Evolutionary conservation across 257 asterid species (phyloP).

Genomic region (Gentiana dahurica): DNA sequence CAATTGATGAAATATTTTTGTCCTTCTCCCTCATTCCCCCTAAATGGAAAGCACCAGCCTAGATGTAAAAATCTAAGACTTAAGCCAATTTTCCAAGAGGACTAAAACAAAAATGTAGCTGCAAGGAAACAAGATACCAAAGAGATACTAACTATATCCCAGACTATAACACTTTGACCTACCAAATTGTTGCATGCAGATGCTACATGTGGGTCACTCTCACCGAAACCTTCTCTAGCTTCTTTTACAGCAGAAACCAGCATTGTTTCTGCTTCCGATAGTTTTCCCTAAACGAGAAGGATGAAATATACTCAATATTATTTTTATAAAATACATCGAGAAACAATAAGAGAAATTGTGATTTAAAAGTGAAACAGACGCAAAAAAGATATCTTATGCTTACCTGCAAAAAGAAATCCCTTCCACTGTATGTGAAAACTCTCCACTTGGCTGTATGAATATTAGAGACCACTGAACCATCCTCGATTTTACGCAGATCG

Average conservation of each 20-base stretch:
- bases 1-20: no score
- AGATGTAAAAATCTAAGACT: no score
- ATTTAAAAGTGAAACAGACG: no score
- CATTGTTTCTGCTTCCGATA: conserved; percentile 70
- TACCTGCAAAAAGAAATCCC: conserved; percentile 73
- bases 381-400: conserved; percentile 11
- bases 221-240: conserved; percentile 94
- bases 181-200: conserved; percentile 95
- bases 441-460: conserved; percentile 96
- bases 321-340: background rate
- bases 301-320: background rate
- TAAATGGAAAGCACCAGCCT: no score
- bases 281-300: conserved; percentile 47
- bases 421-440: conserved; percentile 76
- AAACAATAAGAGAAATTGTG: background rate
- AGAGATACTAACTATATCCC: background rate
- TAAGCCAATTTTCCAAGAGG: no score
- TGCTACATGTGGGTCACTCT: conserved; percentile 90
- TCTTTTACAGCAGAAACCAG: conserved; percentile 74
- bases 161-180: conserved; percentile 8
- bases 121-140: no score
- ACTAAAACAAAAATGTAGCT: background rate
- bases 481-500: conserved; percentile 52
- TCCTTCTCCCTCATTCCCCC: no score
- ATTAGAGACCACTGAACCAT: conserved; percentile 73